phyloP scores from a whole-genome alignment of 2,329 filamentous ascomycete species.

The Sporothrix pseudoabietina region DNA sequence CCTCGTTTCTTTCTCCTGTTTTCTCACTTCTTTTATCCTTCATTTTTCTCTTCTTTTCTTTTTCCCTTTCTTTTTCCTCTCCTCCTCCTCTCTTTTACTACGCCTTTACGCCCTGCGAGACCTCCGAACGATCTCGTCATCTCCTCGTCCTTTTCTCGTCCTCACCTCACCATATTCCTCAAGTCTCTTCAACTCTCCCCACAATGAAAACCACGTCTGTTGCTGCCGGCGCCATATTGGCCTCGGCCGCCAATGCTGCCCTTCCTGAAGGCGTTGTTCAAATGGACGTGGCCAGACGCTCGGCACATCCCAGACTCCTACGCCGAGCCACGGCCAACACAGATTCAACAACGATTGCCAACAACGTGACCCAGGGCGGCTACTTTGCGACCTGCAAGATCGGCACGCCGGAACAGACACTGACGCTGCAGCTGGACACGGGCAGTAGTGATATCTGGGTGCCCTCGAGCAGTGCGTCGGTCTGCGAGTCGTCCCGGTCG shows the following conservation, averaged over 20 bases:
- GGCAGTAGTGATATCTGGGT: slow-evolving; percentile 69
- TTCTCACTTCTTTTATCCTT: background rate
- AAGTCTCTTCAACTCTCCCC: background rate
- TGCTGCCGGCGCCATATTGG: slow-evolving; percentile 36
- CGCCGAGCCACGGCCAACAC: slow-evolving; percentile 45
- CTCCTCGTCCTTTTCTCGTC: background rate
- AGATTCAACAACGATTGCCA: slow-evolving; percentile 49
- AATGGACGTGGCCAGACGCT: slow-evolving; percentile 51
- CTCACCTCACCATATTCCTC: background rate
- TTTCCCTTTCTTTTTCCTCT: background rate
- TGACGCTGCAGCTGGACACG: slow-evolving; percentile 64
- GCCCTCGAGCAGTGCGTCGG: slow-evolving; percentile 44
- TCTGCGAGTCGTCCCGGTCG: slow-evolving; percentile 43
- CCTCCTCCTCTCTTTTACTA: background rate
- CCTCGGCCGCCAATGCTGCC: slow-evolving; percentile 34
- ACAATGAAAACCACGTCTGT: slow-evolving; percentile 38
- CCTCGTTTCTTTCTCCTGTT: background rate
- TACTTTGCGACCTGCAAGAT: slow-evolving; percentile 61
- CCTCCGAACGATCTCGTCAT: background rate
- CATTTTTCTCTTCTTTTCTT: background rate
- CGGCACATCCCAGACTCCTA: slow-evolving; percentile 39
- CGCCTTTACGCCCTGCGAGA: background rate
- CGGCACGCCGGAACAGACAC: slow-evolving; percentile 59
- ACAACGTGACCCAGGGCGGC: slow-evolving; percentile 49
- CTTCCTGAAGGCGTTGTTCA: slow-evolving; percentile 45